phyloP scores from a whole-genome alignment of 2,329 filamentous ascomycete genomes.

The Cyphellophora attinorum region DNA sequence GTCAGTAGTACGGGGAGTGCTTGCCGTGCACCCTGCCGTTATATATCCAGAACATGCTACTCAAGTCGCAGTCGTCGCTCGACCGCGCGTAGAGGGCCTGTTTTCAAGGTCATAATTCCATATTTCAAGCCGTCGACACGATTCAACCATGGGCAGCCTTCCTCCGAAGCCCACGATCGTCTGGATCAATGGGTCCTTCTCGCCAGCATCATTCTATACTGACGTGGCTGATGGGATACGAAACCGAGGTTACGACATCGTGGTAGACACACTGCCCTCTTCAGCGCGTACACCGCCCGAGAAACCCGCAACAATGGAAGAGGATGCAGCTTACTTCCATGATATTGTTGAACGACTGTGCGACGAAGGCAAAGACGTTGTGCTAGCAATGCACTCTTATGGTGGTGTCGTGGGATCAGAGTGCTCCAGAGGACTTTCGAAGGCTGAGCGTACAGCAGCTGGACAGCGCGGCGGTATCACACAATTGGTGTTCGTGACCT shows the following conservation, averaged over 20 bases:
- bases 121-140: too few species aligned
- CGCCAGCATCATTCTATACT: constrained; percentile 2
- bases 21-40: too few species aligned
- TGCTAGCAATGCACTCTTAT: constrained; percentile 29
- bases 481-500: neutral
- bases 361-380: constrained; percentile 23
- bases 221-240: neutral
- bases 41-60: too few species aligned
- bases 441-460: constrained; percentile 18
- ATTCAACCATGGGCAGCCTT: too few species aligned
- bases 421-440: constrained; percentile 21
- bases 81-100: too few species aligned
- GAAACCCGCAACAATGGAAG: neutral
- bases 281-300: constrained; percentile 15
- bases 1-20: too few species aligned
- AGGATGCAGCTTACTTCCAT: neutral
- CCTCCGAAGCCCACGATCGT: neutral
- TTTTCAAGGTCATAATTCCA: too few species aligned
- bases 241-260: constrained; percentile 21
- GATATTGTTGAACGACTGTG: neutral
- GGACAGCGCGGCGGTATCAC: constrained; percentile 25
- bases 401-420: constrained; percentile 22
- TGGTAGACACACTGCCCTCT: constrained; percentile 21
- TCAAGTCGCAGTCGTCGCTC: too few species aligned
- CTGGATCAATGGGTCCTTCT: neutral